phyloP scores from a whole-genome alignment of 768 basidiomycete species.

The Russula brevipes region DNA sequence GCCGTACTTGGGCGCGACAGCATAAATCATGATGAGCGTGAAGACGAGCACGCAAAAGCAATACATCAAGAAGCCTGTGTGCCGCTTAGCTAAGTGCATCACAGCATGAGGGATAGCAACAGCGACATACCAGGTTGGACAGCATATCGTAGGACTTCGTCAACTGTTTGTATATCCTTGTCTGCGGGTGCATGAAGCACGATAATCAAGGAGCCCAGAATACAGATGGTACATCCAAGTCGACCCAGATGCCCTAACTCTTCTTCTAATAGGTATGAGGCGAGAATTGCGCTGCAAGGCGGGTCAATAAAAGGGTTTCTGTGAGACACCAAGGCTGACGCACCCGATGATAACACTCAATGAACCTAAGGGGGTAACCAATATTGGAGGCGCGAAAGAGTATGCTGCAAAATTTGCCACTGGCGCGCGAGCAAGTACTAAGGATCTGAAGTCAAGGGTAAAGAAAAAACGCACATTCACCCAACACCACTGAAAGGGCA shows the following conservation, averaged over 20 bases:
- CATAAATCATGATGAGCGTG: slow-evolving; percentile 81
- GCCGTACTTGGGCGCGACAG: slow-evolving; percentile 78
- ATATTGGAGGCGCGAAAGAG: slow-evolving; percentile 93
- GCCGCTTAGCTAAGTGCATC: not conserved
- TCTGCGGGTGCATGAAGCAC: slow-evolving; percentile 96
- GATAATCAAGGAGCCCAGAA: slow-evolving; percentile 88
- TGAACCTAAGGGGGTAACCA: slow-evolving; percentile 98
- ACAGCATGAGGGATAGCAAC: not conserved
- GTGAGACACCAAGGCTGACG: slow-evolving; percentile 28
- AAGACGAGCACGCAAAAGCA: slow-evolving; percentile 81
- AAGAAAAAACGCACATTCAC: slow-evolving; percentile 62
- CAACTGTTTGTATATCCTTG: slow-evolving; percentile 87
- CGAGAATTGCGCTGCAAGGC: slow-evolving; percentile 72
- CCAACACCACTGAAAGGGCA: slow-evolving; percentile 66
- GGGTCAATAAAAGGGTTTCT: not conserved
- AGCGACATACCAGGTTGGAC: slow-evolving; percentile 75
- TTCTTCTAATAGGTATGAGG: slow-evolving; percentile 89
- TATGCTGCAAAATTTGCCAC: slow-evolving; percentile 94
- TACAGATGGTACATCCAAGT: slow-evolving; percentile 75
- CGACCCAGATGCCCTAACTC: slow-evolving; percentile 90
- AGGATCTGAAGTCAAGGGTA: not conserved
- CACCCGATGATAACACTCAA: slow-evolving; percentile 95
- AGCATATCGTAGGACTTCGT: slow-evolving; percentile 90
- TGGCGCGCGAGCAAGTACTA: slow-evolving; percentile 27
- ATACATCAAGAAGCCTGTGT: slow-evolving; percentile 82